Evolutionary conservation across 2,329 filamentous ascomycete genomes (phyloP), one percentile per base, ranked within the genome.

Genomic region (Aspergillus felis): DNA sequence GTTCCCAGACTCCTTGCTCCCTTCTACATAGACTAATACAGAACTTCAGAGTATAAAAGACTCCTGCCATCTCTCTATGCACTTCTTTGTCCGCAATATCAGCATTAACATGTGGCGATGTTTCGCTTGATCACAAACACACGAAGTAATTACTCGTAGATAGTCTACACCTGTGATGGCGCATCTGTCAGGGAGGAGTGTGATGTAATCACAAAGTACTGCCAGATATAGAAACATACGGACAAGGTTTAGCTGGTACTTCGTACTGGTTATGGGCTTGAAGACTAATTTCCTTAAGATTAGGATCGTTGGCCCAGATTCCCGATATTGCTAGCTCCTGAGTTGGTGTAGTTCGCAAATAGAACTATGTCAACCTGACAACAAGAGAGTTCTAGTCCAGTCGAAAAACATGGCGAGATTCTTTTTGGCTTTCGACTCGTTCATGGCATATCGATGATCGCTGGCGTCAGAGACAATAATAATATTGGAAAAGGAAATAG

Each of bases 251-350:
- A 17, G 32, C 32, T 12, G 32, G 32, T 27, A 29, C 10, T 29
- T 10, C 28, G 28, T 35, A 29, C 5, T 24, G 28, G 14, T 6
- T 2, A 17, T 27, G 12, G 51, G 7, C 29, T 25, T 41, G 50
- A 46, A 47, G 14, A 46, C 24, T 32, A 50, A n/a, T 53, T 47
- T 27, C 29, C 22, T 35, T 8, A 29, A 54, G 56, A 59, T 59
- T 57, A 44, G 29, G 59, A 61, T 59, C 54, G 54, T 53, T 59
- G 57, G 44, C 20, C 22, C 14, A 35, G n/a, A 61, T 61, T 50
- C 52, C 57, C 50, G 53, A 61, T 57, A 50, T 24, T 55, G 42
- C 54, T 59, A 59, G 57, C 29, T 32, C 38, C 32, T 38, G 50
- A 27, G 24, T 47, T 27, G 53, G 53, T 24, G 51, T 32, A 50